These are phyloP conservation scores for Sphaerulina populicola DNA, from an alignment of 2,329 filamentous ascomycete genomes.

Conservation along the genomic window DNA sequence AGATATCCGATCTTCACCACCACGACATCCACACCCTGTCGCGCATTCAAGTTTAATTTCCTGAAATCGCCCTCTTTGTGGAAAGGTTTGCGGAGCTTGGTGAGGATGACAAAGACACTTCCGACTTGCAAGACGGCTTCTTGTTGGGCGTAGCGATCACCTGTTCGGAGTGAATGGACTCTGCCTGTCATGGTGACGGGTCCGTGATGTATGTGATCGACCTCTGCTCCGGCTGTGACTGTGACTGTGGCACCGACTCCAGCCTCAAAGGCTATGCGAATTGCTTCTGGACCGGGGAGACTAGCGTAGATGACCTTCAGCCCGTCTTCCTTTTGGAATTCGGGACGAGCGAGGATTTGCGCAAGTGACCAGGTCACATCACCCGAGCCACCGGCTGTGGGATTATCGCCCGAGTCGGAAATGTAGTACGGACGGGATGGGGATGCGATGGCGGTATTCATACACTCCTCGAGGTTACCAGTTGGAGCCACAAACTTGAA, in stretches of 20 bases:
- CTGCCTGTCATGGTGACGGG: slow-evolving; percentile 18
- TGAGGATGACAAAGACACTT: slow-evolving; percentile 19
- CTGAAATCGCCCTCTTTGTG: slow-evolving; percentile 19
- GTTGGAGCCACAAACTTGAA: slow-evolving; percentile 20
- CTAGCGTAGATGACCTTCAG: slow-evolving; percentile 19
- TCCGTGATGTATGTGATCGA: slow-evolving; percentile 16
- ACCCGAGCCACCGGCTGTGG: slow-evolving; percentile 19
- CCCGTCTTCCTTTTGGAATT: slow-evolving; percentile 1
- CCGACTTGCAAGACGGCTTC: slow-evolving; percentile 19
- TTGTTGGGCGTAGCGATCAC: slow-evolving; percentile 13
- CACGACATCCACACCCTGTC: slow-evolving; percentile 15
- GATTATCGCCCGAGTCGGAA: slow-evolving; percentile 23
- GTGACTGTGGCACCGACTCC: slow-evolving; percentile 14
- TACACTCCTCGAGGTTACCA: slow-evolving; percentile 16
- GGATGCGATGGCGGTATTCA: slow-evolving; percentile 11
- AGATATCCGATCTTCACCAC: slow-evolving; percentile 23
- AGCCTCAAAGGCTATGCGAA: slow-evolving; percentile 11
- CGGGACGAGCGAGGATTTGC: slow-evolving; percentile 9
- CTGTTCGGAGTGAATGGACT: slow-evolving; percentile 14
- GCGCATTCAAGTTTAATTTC: slow-evolving; percentile 13
- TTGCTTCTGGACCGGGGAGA: slow-evolving; percentile 16
- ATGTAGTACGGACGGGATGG: slow-evolving; percentile 17
- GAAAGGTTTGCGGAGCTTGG: slow-evolving; percentile 20
- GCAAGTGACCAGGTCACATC: slow-evolving; percentile 20
- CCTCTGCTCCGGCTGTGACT: slow-evolving; percentile 16